Evolutionary conservation across 1,139 yeast genomes (phyloP).

Genomic region (Schizosaccharomyces versatilis): DNA sequence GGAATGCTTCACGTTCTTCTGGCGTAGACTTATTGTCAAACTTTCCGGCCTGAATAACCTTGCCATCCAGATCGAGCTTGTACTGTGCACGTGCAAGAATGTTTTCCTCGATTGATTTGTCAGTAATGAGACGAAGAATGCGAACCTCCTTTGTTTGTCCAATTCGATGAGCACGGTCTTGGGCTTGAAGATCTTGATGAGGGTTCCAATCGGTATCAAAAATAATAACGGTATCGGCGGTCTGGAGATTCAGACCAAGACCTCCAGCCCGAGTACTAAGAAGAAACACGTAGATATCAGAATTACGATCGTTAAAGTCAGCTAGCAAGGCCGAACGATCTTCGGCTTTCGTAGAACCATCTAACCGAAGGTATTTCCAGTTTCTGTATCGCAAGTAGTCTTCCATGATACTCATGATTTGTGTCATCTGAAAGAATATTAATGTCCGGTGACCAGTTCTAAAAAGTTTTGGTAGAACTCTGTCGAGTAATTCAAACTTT

Average conservation of each 20-base stretch:
- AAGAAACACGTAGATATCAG: slow-evolving; percentile 77
- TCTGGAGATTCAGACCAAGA: slow-evolving; percentile 61
- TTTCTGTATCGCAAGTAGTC: slow-evolving; percentile 62
- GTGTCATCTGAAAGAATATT: slow-evolving; percentile 95
- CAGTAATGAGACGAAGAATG: slow-evolving; percentile 73
- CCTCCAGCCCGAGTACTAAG: slow-evolving; percentile 90
- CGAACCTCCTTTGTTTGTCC: slow-evolving; percentile 96
- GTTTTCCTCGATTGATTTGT: slow-evolving; percentile 86
- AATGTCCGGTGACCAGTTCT: slow-evolving; percentile 74
- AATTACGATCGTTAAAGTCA: slow-evolving; percentile 63
- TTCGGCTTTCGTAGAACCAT: slow-evolving; percentile 88
- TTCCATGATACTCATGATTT: slow-evolving; percentile 96
- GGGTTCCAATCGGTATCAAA: slow-evolving; percentile 97
- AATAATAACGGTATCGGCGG: slow-evolving; percentile 74
- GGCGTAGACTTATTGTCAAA: slow-evolving; percentile 90
- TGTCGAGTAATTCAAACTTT: slow-evolving; percentile 74
- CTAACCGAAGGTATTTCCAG: slow-evolving; percentile 66
- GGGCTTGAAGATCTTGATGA: slow-evolving; percentile 86
- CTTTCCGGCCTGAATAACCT: slow-evolving; percentile 96
- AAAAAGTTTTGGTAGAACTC: slow-evolving; percentile 70
- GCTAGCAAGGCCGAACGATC: slow-evolving; percentile 73
- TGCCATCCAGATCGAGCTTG: slow-evolving; percentile 88
- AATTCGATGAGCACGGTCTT: slow-evolving; percentile 87
- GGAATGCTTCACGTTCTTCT: slow-evolving; percentile 88
- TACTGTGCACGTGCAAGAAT: slow-evolving; percentile 86